A percentile compares a stretch with the other conserved stretches of the same genome.
These are phyloP conservation scores for Endocalyx cinctus DNA, from an alignment of 2,329 filamentous ascomycete genomes.

Conservation along the genomic window DNA sequence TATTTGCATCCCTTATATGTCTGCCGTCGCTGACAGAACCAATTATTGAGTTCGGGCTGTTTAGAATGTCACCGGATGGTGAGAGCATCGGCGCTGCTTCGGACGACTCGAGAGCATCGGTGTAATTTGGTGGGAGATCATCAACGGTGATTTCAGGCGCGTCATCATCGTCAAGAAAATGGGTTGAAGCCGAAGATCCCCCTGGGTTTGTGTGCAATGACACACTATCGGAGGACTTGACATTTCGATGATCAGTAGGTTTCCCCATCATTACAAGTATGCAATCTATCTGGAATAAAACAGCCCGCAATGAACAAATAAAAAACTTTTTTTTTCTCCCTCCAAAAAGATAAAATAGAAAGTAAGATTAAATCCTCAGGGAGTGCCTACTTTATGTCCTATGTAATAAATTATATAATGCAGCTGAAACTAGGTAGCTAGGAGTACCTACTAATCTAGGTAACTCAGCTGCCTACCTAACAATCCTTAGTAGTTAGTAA, in stretches of 20 bases:
- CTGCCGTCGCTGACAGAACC: slow-evolving; percentile 12
- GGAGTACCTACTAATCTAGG: no score
- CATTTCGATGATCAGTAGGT: slow-evolving; percentile 7
- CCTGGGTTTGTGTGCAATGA: slow-evolving; percentile 23
- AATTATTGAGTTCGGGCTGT: slow-evolving; percentile 1
- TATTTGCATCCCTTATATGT: slow-evolving; percentile 24
- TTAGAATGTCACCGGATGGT: slow-evolving; percentile 1
- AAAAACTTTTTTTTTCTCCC: no score
- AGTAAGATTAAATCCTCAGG: no score
- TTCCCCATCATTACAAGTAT: slow-evolving; percentile 21
- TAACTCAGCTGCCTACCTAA: no score
- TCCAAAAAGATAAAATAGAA: no score
- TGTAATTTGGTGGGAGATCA: slow-evolving; percentile 26
- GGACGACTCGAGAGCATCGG: slow-evolving; percentile 15
- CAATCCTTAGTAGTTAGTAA: no score
- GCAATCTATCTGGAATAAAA: no score
- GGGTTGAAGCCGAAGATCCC: slow-evolving; percentile 11
- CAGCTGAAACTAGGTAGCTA: no score
- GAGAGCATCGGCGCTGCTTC: slow-evolving; percentile 16
- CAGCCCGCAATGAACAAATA: no score
- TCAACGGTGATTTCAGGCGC: slow-evolving; percentile 21
- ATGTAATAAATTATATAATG: no score
- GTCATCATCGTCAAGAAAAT: slow-evolving; percentile 16
- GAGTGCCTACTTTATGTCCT: no score
- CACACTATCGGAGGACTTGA: slow-evolving; percentile 17